Evolutionary conservation across 768 basidiomycete species (phyloP), one percentile per base, ranked within the genome.

Genomic region (Leccinum pellstonianum): DNA sequence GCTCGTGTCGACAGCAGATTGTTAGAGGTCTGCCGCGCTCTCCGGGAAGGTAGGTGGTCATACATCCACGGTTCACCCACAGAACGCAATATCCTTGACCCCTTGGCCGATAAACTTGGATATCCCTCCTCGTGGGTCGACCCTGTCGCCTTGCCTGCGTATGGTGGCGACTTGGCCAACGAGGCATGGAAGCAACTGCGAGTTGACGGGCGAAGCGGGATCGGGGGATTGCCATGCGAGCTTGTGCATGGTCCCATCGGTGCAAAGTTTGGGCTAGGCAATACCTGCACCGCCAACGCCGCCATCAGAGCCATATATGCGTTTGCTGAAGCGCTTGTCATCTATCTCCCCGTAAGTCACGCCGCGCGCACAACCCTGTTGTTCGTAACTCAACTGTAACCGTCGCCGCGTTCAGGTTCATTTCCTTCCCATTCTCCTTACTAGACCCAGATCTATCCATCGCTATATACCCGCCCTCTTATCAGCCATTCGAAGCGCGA

Each of bases 211-310:
- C 73, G 91, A 50, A 46, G 70, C 1, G 80, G 83, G 3, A 67
- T 88, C 3, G 91, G 89, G 3, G 91, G 91, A 2, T 61, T 92
- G 7, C 91, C 91, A 2, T 93, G 91, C 65, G 86, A 91, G 67
- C 64, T 91, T 4, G 81, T 92, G 1, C 91, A 93, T 64, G 84
- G 82, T 10, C 70, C 77, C n/a, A 73, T 84, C 38, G 81, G 81
- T 35, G 66, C 75, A 19, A 76, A 65, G 19, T 64, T 82, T 15
- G 81, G 82, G 9, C 72, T 86, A 4, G 77, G 78, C 29, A 73
- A 74, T 17, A 87, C 83, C 64, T 92, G 91, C 66, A 75, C 77
- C 0, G 79, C 80, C 35, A 92, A 92, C 68, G 77, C 81, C 3
- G 63, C 62, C 0, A 68, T 87, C 50, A 78, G 91, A 57, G 81